phyloP scores from a whole-genome alignment of 306 rosid species.

The Acacia confusa region DNA sequence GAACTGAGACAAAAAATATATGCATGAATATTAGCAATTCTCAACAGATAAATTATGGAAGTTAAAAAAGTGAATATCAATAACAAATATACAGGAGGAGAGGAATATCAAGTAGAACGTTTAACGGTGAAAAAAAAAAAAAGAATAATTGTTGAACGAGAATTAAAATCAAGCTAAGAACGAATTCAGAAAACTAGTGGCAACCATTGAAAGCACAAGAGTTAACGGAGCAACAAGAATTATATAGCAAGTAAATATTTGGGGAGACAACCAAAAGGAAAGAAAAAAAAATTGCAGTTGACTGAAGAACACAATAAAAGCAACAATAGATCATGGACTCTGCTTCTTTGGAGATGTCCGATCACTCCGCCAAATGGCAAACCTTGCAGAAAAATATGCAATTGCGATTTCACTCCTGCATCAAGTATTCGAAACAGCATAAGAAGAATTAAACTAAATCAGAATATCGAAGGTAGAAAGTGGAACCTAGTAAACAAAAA shows the following conservation, averaged over 20 bases:
- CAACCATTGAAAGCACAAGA: not conserved
- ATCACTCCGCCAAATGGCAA: too few species aligned
- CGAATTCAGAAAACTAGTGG: not conserved
- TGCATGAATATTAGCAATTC: conserved; percentile 2
- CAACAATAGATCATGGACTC: not conserved
- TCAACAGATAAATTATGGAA: not conserved
- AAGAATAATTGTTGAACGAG: not conserved
- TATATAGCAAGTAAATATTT: not conserved
- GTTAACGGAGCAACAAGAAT: not conserved
- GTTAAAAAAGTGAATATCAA: not conserved
- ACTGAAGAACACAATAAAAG: not conserved
- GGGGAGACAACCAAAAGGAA: not conserved
- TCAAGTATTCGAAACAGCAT: too few species aligned
- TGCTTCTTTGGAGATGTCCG: too few species aligned
- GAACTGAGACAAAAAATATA: too few species aligned
- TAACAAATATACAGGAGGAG: not conserved
- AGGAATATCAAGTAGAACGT: not conserved
- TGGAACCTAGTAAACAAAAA: too few species aligned
- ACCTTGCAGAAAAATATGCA: too few species aligned
- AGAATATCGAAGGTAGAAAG: too few species aligned
- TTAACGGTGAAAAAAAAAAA: not conserved
- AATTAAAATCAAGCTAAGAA: not conserved
- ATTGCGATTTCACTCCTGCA: too few species aligned
- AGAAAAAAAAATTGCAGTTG: not conserved
- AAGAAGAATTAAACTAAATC: too few species aligned